Conservation (phyloP, 495 filamentous ascomycete species). For the Talaromyces adpressus region DNA sequence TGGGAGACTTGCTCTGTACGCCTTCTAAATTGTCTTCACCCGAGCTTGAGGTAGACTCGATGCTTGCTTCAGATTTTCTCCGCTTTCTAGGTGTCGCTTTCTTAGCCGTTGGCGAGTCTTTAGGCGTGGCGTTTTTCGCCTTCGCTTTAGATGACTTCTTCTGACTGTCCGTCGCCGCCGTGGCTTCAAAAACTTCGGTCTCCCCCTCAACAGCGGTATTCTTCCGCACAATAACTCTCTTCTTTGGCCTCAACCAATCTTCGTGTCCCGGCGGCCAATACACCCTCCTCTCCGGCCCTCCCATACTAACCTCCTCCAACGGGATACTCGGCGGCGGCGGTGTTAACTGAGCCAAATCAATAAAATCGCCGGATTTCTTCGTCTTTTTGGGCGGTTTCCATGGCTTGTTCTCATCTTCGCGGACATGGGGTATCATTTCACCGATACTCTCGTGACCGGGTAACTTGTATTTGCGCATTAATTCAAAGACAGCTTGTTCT, state of each 20-base stretch:
- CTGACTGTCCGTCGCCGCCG: neutral
- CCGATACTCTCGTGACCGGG: conserved; percentile 69
- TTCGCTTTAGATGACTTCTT: neutral
- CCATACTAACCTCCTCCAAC: conserved; percentile 78
- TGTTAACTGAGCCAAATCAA: conserved; percentile 41
- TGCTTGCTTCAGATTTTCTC: neutral
- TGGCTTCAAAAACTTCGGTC: neutral
- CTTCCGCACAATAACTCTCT: conserved; percentile 60
- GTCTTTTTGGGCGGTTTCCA: conserved; percentile 41
- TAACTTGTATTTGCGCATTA: conserved; percentile 81
- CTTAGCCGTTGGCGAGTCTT: neutral
- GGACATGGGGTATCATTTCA: conserved; percentile 69
- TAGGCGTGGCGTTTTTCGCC: neutral
- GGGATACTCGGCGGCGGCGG: conserved; percentile 39
- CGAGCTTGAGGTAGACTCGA: neutral
- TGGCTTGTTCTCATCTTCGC: conserved; percentile 71
- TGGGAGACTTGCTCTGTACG: conserved; percentile 7
- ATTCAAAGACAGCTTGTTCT: conserved; percentile 92
- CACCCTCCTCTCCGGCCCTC: conserved; percentile 75
- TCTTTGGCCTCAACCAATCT: conserved; percentile 79
- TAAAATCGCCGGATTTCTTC: conserved; percentile 41
- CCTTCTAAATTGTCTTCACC: neutral
- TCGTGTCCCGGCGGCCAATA: conserved; percentile 91
- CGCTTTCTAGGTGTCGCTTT: neutral
- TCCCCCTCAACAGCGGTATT: neutral